phyloP scores from a whole-genome alignment of 768 basidiomycete genomes.

The Serpula lacrymans region DNA sequence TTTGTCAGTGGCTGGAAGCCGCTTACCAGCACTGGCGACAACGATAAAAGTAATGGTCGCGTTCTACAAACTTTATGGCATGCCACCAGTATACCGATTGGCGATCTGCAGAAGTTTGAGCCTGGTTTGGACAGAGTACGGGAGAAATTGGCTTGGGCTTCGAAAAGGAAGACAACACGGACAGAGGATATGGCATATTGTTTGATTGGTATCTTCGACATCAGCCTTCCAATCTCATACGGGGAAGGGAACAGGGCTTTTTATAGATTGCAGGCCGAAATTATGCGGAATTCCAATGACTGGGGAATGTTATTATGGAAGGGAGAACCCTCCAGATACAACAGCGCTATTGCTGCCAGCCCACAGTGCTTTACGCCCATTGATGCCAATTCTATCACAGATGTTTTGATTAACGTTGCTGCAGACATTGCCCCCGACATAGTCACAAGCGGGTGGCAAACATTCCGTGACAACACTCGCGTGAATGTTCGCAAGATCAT shows the following conservation, averaged over 20 bases:
- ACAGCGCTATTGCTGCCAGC: constrained; percentile 9
- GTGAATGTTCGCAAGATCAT: too few relatives aligned
- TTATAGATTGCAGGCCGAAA: constrained; percentile 17
- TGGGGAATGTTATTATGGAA: constrained; percentile 14
- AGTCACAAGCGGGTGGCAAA: too few relatives aligned
- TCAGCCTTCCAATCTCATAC: constrained; percentile 19
- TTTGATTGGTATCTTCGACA: constrained; percentile 22
- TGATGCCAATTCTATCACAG: too few relatives aligned
- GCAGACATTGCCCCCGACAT: too few relatives aligned
- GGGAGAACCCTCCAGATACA: constrained; percentile 8
- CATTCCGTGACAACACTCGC: too few relatives aligned
- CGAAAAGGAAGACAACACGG: constrained; percentile 17
- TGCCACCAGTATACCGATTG: constrained; percentile 10
- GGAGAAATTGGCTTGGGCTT: constrained; percentile 25
- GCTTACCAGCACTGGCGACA: constrained; percentile 7
- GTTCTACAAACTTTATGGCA: not conserved
- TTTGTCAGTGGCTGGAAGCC: constrained; percentile 22
- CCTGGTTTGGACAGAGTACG: constrained; percentile 9
- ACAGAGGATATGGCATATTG: constrained; percentile 29
- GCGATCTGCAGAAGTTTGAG: constrained; percentile 2
- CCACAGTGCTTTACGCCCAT: constrained; percentile 9
- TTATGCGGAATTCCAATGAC: constrained; percentile 18
- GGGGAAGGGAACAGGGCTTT: constrained; percentile 24
- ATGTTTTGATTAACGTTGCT: too few relatives aligned
- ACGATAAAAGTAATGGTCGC: constrained; percentile 1